Conservation (phyloP, 1,284 basidiomycete species). For the Sparassis latifolia region DNA sequence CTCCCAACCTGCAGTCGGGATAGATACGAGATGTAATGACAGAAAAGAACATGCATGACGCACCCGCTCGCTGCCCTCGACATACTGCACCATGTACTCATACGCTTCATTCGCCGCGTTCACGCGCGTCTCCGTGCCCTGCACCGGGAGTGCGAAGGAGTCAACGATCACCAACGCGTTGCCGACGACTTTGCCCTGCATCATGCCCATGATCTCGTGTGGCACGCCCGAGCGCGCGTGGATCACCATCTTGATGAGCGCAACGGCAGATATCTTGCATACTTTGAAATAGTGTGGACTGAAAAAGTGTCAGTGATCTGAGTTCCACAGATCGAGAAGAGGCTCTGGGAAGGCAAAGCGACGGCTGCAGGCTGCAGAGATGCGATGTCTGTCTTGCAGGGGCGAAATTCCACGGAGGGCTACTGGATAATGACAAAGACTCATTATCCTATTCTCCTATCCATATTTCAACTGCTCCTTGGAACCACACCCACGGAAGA, state of each 20-base stretch:
- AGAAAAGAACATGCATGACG: slow-evolving; percentile 18
- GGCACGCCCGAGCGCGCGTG: slow-evolving; percentile 96
- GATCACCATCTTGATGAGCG: slow-evolving; percentile 99
- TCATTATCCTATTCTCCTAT: not conserved
- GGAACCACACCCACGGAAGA: too few relatives aligned
- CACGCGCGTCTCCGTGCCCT: slow-evolving; percentile 98
- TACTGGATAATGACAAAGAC: not conserved
- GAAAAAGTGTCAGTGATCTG: not conserved
- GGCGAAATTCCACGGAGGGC: not conserved
- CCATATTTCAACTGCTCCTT: too few relatives aligned
- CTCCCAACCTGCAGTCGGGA: slow-evolving; percentile 56
- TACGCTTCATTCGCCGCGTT: slow-evolving; percentile 95
- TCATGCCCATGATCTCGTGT: slow-evolving; percentile 98
- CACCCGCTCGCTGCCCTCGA: slow-evolving; percentile 74
- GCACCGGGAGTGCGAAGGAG: slow-evolving; percentile 93
- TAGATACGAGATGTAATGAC: not conserved
- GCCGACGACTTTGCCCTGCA: slow-evolving; percentile 94
- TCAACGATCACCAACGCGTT: slow-evolving; percentile 90
- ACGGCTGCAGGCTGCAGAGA: too few relatives aligned
- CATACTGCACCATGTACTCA: slow-evolving; percentile 98
- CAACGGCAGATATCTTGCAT: slow-evolving; percentile 77
- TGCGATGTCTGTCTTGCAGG: too few relatives aligned
- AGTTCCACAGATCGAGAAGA: not conserved
- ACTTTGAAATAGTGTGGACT: slow-evolving; percentile 16
- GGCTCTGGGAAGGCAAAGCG: too few relatives aligned